Evolutionary conservation across 2,329 filamentous ascomycete species (phyloP), one percentile per base, ranked within the genome.

Genomic region (Trichoderma oligosporum): DNA sequence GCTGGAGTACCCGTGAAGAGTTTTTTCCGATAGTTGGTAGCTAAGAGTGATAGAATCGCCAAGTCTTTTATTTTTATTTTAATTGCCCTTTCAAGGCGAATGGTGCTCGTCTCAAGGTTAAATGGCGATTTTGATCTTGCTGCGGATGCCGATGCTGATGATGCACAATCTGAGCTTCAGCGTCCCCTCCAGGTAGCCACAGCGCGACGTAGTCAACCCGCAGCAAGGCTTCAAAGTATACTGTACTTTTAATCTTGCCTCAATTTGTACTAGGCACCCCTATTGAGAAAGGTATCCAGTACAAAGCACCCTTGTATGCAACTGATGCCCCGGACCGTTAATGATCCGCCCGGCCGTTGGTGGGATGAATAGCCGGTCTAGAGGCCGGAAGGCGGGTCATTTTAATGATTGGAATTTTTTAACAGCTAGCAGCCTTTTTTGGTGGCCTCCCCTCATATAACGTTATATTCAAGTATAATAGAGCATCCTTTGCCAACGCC

Each of bases 131-230:
- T 22, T 46, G 35, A 35, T 8, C 8, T 2, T 25, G 46, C 14
- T 29, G 56, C 31, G 25, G 60, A 49, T 44, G 52, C 38, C 33
- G 36, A 18, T 20, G 52, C 9, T 35, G 41, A 27, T 45, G 60
- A 56, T 48, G 54, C 38, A 51, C 53, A 57, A 46, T 52, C 47
- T 31, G 53, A 59, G 53, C 53, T 57, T 42, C 31, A 51, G 45
- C 27, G 52, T 44, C 60, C 54, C 56, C 61, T 67, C 65, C 62
- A 72, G 71, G 70, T 72, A 72, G 69, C 70, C 71, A 70, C 64
- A 65, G 64, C 66, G 67, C 70, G 54, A 60, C 58, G 58, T 60
- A 57, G 33, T 24, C 57, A 33, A 48, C 38, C 27, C 38, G 18
- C 49, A 44, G 35, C 27, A 53, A 31, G 20, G 22, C 49, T 18